Evolutionary conservation across 2,329 filamentous ascomycete genomes (phyloP), one percentile per base, ranked within the genome.

Genomic region (Pseudocercospora crystallina): DNA sequence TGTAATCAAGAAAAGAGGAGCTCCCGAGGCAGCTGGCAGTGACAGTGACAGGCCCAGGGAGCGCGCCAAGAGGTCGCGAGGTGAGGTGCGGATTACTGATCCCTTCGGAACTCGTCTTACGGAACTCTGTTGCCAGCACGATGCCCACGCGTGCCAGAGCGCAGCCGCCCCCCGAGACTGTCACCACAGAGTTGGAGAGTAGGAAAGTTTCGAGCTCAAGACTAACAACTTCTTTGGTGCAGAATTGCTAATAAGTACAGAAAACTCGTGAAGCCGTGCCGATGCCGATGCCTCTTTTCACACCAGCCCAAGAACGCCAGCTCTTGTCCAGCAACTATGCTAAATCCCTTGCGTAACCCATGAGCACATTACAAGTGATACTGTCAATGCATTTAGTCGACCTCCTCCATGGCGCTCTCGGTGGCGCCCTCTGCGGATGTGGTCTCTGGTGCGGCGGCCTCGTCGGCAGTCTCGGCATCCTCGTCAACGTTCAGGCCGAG

Each of bases 321-420:
- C 45, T 49, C 45, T 46, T 42, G 41, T 56, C 50, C 56, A 52
- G 53, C 51, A 50, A 35, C 54, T 47, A 56, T 54, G 53, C 53
- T 51, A 43, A 54, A 54, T 40, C 49, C 40, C 38, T 32, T 40
- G 42, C 50, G 47, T 46, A 53, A 55, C 20, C 50, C 56, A 42
- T 59, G 47, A 53, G 44, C 52, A 54, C 54, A 56, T 54, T 52
- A 57, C 48, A 49, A 47, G 41, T 53, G 40, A 52, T 36, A 46
- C 38, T 29, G 37, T 48, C 29, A 36, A 54, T 43, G 47, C 58
- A 65, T 77, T 68, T 95, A 99, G 83, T 99, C 94, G 73, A 99
- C 94, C 85, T 99, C 94, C 85, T 99, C 94, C 94, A 99, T 99
- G 74, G 91, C 86, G 79, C 87, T 95, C 84, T 96, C 90, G 65